Evolutionary conservation across 2,329 filamentous ascomycete species (phyloP), one percentile per base, ranked within the genome.

Genomic region (Aspergillus hortae): DNA sequence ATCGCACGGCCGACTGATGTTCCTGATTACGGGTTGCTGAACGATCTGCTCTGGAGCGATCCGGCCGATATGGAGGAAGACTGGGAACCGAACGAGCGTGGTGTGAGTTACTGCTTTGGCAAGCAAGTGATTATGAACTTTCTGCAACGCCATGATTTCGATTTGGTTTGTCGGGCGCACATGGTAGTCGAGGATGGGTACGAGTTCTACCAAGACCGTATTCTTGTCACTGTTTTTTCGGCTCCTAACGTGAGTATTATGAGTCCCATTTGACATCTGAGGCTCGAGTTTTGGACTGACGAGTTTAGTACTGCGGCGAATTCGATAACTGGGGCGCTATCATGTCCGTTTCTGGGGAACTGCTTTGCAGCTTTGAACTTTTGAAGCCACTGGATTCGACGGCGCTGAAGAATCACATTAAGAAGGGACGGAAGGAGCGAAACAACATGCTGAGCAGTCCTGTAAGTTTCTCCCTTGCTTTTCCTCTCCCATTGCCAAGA

Each of bases 171-270:
- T 70, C 87, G 94, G 60, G 94, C 94, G 45, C 94, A 99, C 75
- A 97, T 97, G 94, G 94, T 99, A 48, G 94, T 99, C 19, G 94
- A 99, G 72, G 94, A 99, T 68, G 94, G 94, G 10, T 99, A 99
- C 73, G 94, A 99, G 67, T 99, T 99, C 73, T 99, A 97, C 72
- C 95, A 89, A 56, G 94, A 99, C 69, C 83, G 94, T 53, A 88
- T 96, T 43, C 74, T 99, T 54, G 94, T 99, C 43, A 99, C 94
- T 2, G 92, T 99, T 1, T 99, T 99, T 70, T 96, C 91, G 57
- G 94, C 94, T 46, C 94, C 94, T 23, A 99, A 99, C 67, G 91
- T 95, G 78, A 82, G 90, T 81, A 58, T 3, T 11, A 9, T 30
- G 9, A 30, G 7, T 2, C 27, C 27, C 25, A 27, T 27, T 30